Evolutionary conservation across 768 basidiomycete genomes (phyloP).

Genomic region (Cystobasidium ongulense): DNA sequence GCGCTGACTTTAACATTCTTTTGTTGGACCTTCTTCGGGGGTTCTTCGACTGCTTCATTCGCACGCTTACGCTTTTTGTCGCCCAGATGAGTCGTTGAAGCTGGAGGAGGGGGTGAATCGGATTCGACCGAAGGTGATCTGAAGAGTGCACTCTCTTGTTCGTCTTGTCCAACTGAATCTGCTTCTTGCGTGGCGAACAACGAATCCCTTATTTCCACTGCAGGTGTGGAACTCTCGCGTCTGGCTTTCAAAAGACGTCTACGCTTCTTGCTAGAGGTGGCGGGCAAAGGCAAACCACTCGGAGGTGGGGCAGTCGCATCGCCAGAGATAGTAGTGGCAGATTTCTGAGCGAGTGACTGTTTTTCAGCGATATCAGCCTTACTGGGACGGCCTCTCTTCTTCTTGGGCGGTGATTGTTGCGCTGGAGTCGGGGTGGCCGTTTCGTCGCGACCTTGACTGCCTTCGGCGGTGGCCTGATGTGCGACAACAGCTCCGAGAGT

Average conservation of each 20-base stretch:
- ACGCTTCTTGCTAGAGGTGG: not conserved
- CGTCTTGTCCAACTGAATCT: not conserved
- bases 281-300: not conserved
- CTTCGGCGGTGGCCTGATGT: not conserved
- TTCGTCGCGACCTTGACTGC: not conserved
- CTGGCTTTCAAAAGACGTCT: not conserved
- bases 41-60: not conserved
- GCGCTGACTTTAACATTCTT: not conserved
- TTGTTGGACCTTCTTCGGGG: not conserved
- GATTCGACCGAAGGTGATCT: not conserved
- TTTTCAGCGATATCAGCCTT: not conserved
- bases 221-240: not conserved
- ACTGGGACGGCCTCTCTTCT: constrained; percentile 1
- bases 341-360: not conserved
- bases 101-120: not conserved
- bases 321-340: not conserved
- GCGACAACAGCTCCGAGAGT: not conserved
- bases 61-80: not conserved
- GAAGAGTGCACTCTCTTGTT: not conserved
- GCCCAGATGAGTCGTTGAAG: not conserved
- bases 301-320: not conserved
- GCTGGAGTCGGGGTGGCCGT: not conserved
- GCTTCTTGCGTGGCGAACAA: not conserved
- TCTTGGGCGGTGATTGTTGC: not conserved
- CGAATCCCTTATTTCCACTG: not conserved